Conservation (phyloP, 352 stramenopile genomes). For the Aphanomyces cochlioides region DNA sequence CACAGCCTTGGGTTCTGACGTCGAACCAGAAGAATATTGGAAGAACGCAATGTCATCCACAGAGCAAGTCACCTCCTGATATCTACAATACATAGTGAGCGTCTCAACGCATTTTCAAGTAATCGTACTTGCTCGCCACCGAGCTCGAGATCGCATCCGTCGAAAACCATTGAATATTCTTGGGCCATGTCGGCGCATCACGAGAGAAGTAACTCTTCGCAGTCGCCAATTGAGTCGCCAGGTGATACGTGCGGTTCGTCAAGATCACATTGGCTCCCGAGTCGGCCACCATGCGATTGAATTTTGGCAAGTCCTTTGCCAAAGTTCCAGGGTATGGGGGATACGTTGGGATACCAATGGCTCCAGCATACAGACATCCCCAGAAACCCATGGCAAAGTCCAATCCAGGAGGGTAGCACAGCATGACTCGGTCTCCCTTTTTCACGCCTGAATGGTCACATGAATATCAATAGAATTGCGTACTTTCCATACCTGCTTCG, state of each 20-base stretch:
- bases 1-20: background rate
- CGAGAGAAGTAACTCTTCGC: background rate
- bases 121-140: background rate
- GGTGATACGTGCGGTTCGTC: slow-evolving; percentile 4
- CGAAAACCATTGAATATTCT: background rate
- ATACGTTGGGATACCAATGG: slow-evolving; percentile 68
- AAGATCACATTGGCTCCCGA: slow-evolving; percentile 44
- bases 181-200: background rate
- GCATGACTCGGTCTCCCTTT: slow-evolving; percentile 70
- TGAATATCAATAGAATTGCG: background rate
- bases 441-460: slow-evolving; percentile 28
- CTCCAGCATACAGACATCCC: slow-evolving; percentile 72
- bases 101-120: background rate
- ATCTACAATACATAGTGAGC: background rate
- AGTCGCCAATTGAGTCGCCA: background rate
- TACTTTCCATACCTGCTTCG: background rate
- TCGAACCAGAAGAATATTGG: slow-evolving; percentile 5
- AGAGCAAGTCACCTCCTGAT: background rate
- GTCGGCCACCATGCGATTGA: slow-evolving; percentile 71
- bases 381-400: slow-evolving; percentile 78
- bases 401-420: slow-evolving; percentile 68
- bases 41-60: background rate
- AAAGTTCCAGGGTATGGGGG: slow-evolving; percentile 68
- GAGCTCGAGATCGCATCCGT: background rate
- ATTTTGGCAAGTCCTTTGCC: slow-evolving; percentile 73